Evolutionary conservation across 495 filamentous ascomycete species (phyloP), one percentile per base, ranked within the genome.

Genomic region (Friedmanniomyces simplex): DNA sequence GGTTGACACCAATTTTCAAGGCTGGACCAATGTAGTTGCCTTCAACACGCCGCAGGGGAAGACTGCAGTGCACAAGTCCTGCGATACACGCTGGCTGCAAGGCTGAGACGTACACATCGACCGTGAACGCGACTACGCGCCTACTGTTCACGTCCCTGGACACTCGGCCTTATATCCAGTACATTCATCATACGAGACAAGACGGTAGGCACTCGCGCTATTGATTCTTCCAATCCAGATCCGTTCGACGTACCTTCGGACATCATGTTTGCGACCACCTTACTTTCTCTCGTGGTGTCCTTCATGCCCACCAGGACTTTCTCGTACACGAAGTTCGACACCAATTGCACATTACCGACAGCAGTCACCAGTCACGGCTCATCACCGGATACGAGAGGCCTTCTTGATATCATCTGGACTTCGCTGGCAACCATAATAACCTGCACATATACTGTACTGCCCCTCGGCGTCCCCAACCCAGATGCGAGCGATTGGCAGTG

Each of bases 371-470:
- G 16, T 16, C 16, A 37, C 34, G 34, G 8, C 8, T 8, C 8
- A 8, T 37, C 34, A 16, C 34, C 34, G 8, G 16, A 37, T 16
- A 37, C 34, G 16, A 37, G 48, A 51, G 24, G 48, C 48, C 11
- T 28, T 7, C 48, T 51, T 5, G 48, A 51, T 5, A 51, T 51
- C 12, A 14, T 51, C 12, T 51, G 48, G 48, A 28, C 48, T 8
- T 57, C 42, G 6, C 6, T 50, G 18, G 36, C 43, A 2, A 57
- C 46, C 16, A 21, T 57, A 41, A 57, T 57, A 2, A 46, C 46
- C 42, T 57, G 54, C 24, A 57, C 54, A 6, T 57, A 48, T 26
- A 32, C 54, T 16, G 32, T 57, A 18, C 22, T 57, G 32, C 54
- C 51, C 24, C 54, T 57, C 6, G 34, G 49, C 24, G 43, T 57